Evolutionary conservation across 1,284 basidiomycete genomes (phyloP).

Genomic region (Tremellales sp.): DNA sequence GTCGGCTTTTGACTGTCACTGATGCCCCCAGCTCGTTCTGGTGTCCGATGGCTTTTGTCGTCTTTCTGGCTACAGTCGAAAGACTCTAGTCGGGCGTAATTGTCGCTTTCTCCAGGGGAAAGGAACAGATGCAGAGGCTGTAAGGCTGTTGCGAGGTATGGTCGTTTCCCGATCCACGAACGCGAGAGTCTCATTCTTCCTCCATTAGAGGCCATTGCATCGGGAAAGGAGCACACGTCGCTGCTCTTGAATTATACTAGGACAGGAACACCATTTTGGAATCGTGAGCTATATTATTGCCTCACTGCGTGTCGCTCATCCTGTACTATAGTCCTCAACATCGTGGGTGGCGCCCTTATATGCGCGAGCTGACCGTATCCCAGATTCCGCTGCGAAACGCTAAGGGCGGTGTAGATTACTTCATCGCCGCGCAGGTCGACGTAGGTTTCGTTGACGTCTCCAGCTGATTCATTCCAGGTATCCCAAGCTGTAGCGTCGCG

Average conservation of each 20-base stretch:
- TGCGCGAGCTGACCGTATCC: neutral
- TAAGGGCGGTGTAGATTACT: constrained; percentile 12
- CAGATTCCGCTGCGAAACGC: constrained; percentile 17
- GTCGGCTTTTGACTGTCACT: neutral
- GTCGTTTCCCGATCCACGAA: neutral
- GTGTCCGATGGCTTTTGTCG: constrained; percentile 23
- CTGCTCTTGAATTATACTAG: constrained; percentile 21
- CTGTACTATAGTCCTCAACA: constrained; percentile 16
- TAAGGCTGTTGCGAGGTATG: constrained; percentile 15
- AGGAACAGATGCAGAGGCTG: constrained; percentile 14
- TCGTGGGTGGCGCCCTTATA: constrained; percentile 6
- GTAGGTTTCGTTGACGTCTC: constrained; percentile 6
- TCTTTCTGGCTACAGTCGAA: constrained; percentile 21
- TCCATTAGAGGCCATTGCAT: constrained; percentile 11
- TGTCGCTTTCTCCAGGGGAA: constrained; percentile 24
- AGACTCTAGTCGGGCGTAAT: constrained; percentile 19
- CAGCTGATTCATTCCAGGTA: constrained; percentile 6
- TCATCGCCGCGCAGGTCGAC: constrained; percentile 19
- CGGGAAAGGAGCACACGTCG: constrained; percentile 18
- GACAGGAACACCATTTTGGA: constrained; percentile 23
- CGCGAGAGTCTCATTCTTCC: no score
- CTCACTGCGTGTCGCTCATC: no score
- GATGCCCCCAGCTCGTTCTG: constrained; percentile 13
- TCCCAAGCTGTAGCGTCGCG: constrained; percentile 4
- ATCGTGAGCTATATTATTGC: constrained; percentile 15